Base-by-base conservation (phyloP, 352 stramenopile species). In the Pythium rishiriense region DNA sequence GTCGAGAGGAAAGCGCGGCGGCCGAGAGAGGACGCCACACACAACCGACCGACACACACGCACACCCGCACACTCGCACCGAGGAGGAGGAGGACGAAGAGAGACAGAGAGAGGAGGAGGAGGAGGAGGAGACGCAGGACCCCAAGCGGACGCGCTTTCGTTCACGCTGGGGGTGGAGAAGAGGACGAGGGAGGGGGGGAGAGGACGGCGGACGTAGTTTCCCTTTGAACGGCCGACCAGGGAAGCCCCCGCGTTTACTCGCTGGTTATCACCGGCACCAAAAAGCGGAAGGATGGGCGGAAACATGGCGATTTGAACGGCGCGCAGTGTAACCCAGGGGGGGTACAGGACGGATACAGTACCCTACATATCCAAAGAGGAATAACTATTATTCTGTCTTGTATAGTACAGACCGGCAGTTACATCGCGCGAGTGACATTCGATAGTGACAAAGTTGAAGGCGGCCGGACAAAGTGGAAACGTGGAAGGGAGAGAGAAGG, bases 371-470 rank as follows among this genome's bases (percentile, higher is more conserved):
- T 17, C 37, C 14, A 43, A 10, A 35, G 31, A 10, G 10, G 31
- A 5, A 5, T 35, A 11, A n/a, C 10, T 35, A 35, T 10, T 35
- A 35, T 35, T 35, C 31, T 35, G 31, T 35, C 31, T 11, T 5
- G 35, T 42, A 43, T 4, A 43, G 56, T 63, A 63, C 45, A 19
- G 56, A 37, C 12, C 19, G 29, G 10, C 17, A 9, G 21, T 35
- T 41, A 49, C 57, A n/a, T n/a, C 57, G 46, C 11, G 29, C 15
- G 15, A 64, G 47, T 64, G 58, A 52, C 56, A 5, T 21, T 3
- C 12, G 19, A 6, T 64, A 58, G 58, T 64, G 58, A 64, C 58
- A 22, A 64, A 64, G 48, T 64, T 64, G 58, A 64, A 63, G 56
- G 8, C 11, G 29, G 10, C 9, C 5, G 11, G 10, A 22, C 22